phyloP scores from a whole-genome alignment of 371 early-diverging fungal species.

The Batkoa obscura region DNA sequence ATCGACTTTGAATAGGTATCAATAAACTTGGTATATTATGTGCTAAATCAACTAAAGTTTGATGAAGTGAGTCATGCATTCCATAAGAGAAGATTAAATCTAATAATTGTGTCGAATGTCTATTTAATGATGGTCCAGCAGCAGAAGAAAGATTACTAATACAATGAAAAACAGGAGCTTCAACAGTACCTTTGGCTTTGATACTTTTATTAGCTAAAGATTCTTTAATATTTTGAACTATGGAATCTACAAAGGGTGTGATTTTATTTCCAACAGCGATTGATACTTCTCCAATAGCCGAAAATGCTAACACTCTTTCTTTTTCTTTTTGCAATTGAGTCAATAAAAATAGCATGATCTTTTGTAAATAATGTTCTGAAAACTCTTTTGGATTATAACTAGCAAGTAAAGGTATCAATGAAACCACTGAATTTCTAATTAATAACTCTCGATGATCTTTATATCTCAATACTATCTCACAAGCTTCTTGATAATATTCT shows the following conservation, averaged over 20 bases:
- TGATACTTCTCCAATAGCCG: constrained; percentile 73
- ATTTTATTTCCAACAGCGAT: constrained; percentile 65
- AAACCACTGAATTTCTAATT: constrained; percentile 67
- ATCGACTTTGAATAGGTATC: constrained; percentile 72
- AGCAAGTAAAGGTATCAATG: constrained; percentile 67
- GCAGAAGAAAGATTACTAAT: constrained; percentile 75
- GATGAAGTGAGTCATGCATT: constrained; percentile 59
- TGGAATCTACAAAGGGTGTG: constrained; percentile 43
- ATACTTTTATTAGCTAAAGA: neutral
- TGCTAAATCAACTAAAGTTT: constrained; percentile 63
- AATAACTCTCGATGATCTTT: constrained; percentile 66
- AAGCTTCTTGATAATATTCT: constrained; percentile 50
- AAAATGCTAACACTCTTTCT: constrained; percentile 58
- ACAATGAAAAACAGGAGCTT: constrained; percentile 61
- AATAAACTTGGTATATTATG: constrained; percentile 64
- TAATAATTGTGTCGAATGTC: constrained; percentile 68
- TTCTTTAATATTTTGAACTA: neutral
- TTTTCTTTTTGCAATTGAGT: constrained; percentile 52
- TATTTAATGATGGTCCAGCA: constrained; percentile 73
- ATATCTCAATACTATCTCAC: constrained; percentile 53
- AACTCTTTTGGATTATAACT: constrained; percentile 62
- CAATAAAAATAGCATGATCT: constrained; percentile 58
- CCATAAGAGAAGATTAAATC: constrained; percentile 84
- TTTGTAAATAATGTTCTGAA: constrained; percentile 44
- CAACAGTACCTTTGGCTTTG: constrained; percentile 11